Evolutionary conservation across 2,329 filamentous ascomycete species (phyloP).

Genomic region (Stachybotrys chlorohalonatus): DNA sequence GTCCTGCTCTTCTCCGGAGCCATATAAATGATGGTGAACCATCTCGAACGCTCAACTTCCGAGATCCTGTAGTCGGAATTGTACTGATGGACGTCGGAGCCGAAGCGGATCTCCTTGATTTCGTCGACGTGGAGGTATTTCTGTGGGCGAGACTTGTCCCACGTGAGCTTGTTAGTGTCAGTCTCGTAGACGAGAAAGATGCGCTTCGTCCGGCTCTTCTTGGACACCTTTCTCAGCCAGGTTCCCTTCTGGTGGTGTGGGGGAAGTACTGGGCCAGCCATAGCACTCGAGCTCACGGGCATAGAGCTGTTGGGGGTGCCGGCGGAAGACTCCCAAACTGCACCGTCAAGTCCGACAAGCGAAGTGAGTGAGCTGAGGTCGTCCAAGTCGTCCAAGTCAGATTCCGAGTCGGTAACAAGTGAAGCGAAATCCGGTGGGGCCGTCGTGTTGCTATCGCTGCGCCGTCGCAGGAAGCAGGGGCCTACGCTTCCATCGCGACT

Average conservation of each 20-base stretch:
- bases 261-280: slow-evolving; percentile 66
- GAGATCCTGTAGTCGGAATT: slow-evolving; percentile 71
- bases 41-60: slow-evolving; percentile 58
- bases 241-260: slow-evolving; percentile 71
- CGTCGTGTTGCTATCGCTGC: slow-evolving; percentile 82
- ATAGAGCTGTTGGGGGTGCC: slow-evolving; percentile 39
- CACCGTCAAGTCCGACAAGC: slow-evolving; percentile 31
- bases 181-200: slow-evolving; percentile 68
- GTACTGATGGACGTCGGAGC: slow-evolving; percentile 79
- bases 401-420: slow-evolving; percentile 43
- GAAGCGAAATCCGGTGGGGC: slow-evolving; percentile 41
- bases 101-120: slow-evolving; percentile 81
- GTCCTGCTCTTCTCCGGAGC: slow-evolving; percentile 70
- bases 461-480: slow-evolving; percentile 75
- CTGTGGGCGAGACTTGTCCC: slow-evolving; percentile 68
- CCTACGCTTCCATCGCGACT: slow-evolving; percentile 84
- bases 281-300: slow-evolving; percentile 30
- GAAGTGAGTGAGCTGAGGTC: slow-evolving; percentile 29
- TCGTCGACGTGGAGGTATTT: slow-evolving; percentile 94
- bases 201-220: slow-evolving; percentile 65
- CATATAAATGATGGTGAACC: slow-evolving; percentile 86
- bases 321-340: slow-evolving; percentile 36
- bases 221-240: slow-evolving; percentile 72
- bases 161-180: slow-evolving; percentile 77
- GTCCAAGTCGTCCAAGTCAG: slow-evolving; percentile 44